Evolutionary conservation across 2,329 filamentous ascomycete genomes (phyloP).

Genomic region (Akanthomyces lecanii): DNA sequence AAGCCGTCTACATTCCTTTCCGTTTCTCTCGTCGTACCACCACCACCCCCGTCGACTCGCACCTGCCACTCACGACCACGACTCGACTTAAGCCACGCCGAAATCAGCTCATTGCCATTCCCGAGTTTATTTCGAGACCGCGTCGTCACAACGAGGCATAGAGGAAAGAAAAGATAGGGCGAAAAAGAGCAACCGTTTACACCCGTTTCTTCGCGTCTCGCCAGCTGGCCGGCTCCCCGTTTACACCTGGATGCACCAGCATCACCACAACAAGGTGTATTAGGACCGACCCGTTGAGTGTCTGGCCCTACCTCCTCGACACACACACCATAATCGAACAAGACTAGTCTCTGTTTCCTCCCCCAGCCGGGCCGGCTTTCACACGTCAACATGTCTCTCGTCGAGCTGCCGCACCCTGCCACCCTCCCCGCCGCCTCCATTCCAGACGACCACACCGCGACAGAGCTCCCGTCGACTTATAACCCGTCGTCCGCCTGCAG

Average conservation of each 20-base stretch:
- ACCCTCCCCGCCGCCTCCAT: slow-evolving; percentile 13
- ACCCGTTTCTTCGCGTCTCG: not conserved
- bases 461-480: slow-evolving; percentile 3
- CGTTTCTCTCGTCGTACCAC: not conserved
- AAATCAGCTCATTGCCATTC: slow-evolving; percentile 4
- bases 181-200: not conserved
- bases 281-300: not conserved
- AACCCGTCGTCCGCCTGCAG: slow-evolving; percentile 9
- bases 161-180: not conserved
- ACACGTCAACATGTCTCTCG: slow-evolving; percentile 13
- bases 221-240: not conserved
- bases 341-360: not conserved
- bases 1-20: slow-evolving; percentile 1
- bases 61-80: not conserved
- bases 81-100: not conserved
- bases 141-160: not conserved
- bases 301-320: not conserved
- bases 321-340: not conserved
- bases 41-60: not conserved
- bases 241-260: slow-evolving; percentile 1
- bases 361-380: not conserved
- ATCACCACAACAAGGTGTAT: not conserved
- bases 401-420: slow-evolving; percentile 5
- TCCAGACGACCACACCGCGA: slow-evolving; percentile 11
- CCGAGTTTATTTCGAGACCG: not conserved